Conservation (phyloP, 73 alveolate species). For the Halteria grandinella region DNA sequence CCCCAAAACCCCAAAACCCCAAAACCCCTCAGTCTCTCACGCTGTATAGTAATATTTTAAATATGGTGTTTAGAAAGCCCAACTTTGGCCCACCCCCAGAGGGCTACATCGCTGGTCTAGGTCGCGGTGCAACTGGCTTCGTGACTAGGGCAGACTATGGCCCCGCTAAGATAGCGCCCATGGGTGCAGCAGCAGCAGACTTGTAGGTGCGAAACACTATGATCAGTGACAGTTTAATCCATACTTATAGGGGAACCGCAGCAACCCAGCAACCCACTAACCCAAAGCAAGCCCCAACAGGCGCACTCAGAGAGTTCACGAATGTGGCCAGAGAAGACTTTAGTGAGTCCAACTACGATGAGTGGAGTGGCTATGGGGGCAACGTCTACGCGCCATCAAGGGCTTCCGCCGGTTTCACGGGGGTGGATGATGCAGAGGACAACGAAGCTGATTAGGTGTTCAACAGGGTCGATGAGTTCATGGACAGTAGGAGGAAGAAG, state of each 20-base stretch:
- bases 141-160: slow-evolving; percentile 84
- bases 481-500: slow-evolving; percentile 75
- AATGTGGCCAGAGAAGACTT: no score
- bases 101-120: slow-evolving; percentile 83
- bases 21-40: neutral
- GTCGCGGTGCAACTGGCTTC: slow-evolving; percentile 87
- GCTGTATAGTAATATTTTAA: neutral
- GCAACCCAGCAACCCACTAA: neutral
- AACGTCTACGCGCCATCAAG: neutral
- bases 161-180: slow-evolving; percentile 64
- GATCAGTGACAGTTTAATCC: no score
- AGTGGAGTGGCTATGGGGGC: slow-evolving; percentile 79
- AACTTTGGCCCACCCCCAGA: slow-evolving; percentile 84
- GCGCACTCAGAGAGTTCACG: slow-evolving; percentile 31
- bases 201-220: no score
- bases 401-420: slow-evolving; percentile 48
- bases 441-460: slow-evolving; percentile 72
- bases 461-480: slow-evolving; percentile 68
- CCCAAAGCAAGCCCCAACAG: slow-evolving; percentile 38
- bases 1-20: slow-evolving; percentile 1
- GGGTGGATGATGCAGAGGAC: slow-evolving; percentile 70
- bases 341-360: slow-evolving; percentile 73
- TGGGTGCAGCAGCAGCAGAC: slow-evolving; percentile 3
- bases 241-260: slow-evolving; percentile 19
- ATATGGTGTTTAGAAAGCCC: slow-evolving; percentile 63